Evolutionary conservation across 1,284 basidiomycete species (phyloP), one percentile per base, ranked within the genome.

Genomic region (Ganoderma lingzhi): DNA sequence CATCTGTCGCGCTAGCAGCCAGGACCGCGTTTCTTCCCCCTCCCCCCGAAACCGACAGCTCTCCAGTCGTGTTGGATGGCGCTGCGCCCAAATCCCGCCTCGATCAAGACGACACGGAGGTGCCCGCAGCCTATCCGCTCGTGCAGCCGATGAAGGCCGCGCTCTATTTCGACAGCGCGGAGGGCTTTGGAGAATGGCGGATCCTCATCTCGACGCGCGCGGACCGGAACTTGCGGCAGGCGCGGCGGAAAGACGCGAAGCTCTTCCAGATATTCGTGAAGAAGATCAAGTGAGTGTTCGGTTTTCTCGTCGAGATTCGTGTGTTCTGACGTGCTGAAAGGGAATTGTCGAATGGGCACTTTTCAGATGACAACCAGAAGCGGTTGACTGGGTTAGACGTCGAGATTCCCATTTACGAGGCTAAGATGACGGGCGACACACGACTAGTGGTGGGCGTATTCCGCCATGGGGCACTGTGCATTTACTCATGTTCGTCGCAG

Each of bases 311-410:
- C 23, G 70, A 71, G 63, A 62, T 41, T 51, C 23, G 55, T 28
- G 59, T 35, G 6, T 58, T 4, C 55, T 58, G 32, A 58, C 10
- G 3, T n/a, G 44, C 0, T 5, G 3, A 4, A 66, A 92, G 90
- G 73, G 87, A 91, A 68, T 81, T 92, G 3, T 92, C 90, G 0
- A 85, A 86, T 8, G 90, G 91, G 0, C 85, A 89, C 70, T 92
- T 92, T 75, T 91, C 90, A 0, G 83, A 84, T 8, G 88, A 91
- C 70, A 92, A 92, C 70, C 89, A 92, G 72, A 92, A 90, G 77
- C 79, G 83, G n/a, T 79, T 92, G 17, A 88, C 83, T 39, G 85
- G 84, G 0, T 69, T 80, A 0, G 77, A 80, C 42, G 79, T 79
- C 8, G 85, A 84, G 12, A 78, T 80, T 3, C 89, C 90, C 0